Base-by-base conservation (phyloP, 768 basidiomycete species). In the Phaeotremella fagi region DNA sequence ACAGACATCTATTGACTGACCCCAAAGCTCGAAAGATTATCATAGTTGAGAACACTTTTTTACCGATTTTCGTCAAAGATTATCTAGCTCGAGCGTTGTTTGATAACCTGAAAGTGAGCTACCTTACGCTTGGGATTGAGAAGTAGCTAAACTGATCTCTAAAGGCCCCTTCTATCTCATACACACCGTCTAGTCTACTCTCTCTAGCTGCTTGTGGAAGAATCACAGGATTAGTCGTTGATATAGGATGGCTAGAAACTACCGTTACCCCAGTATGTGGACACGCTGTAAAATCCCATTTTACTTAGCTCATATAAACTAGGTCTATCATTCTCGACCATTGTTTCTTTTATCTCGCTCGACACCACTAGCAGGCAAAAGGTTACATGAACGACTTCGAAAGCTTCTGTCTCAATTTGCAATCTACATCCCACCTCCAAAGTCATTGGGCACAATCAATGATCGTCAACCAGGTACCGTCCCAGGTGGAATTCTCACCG, bases 21-120 rank as follows among this genome's bases (percentile, higher is more conserved):
- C 88, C 95, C 1, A 94, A 91, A 74, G 85, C 90, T 26, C 83
- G 95, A 50, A 98, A 95, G 75, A 86, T 99, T 48, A 89, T 98
- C 48, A 64, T 99, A 20, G 79, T 94, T 4, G 95, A 98, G 75
- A 87, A 90, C 71, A 88, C 94, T 0, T 76, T 94, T 22, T 77
- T 97, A 16, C 89, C 92, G 1, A 72, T 88, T 1, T 81, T 85
- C 52, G 84, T 97, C 68, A 98, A 98, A 75, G 88, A 94, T 37
- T 83, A 82, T 54, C 80, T 98, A 33, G 88, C 90, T 0, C 82
- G 83, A 48, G 83, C 88, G 36, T 76, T 98, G 18, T 98, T 98
- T 68, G 86, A 88, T 57, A 95, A 92, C 66, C 76, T 89, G 4
- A 88, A 91, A 78, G 91, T 88, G 57, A 54, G 77, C 22, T 1